Percentiles rank a stretch among this genome's conserved stretches.
These are phyloP conservation scores for Pholiota molesta DNA, from an alignment of 768 basidiomycete genomes.

Conservation along the genomic window DNA sequence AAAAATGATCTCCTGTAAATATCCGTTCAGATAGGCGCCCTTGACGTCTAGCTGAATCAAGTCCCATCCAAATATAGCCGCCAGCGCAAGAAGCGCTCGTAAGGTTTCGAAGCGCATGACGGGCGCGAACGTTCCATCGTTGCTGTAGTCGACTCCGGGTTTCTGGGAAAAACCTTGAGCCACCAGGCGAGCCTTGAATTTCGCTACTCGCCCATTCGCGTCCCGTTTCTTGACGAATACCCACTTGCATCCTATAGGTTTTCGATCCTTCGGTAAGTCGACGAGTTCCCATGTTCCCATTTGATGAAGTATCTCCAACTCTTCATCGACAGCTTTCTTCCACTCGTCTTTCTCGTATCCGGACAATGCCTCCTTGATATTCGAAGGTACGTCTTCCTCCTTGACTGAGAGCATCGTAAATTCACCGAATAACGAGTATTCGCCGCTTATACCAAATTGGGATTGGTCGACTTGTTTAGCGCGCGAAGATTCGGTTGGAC, in stretches of 20 bases:
- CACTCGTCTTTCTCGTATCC: conserved; percentile 17
- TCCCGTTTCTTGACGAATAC: conserved; percentile 38
- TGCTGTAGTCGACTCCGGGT: conserved; percentile 37
- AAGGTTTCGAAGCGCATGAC: conserved; percentile 35
- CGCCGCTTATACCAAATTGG: too few species aligned
- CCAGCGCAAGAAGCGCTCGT: conserved; percentile 33
- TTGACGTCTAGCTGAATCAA: conserved; percentile 45
- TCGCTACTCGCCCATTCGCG: conserved; percentile 30
- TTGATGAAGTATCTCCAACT: conserved; percentile 27
- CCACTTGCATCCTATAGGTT: conserved; percentile 32
- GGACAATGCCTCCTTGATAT: conserved; percentile 8
- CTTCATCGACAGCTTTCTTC: conserved; percentile 27
- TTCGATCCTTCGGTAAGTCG: conserved; percentile 24
- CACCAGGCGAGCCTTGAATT: conserved; percentile 36
- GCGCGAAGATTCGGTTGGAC: too few species aligned
- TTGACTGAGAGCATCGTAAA: too few species aligned
- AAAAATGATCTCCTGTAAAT: conserved; percentile 36
- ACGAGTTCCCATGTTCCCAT: conserved; percentile 32
- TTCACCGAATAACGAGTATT: too few species aligned
- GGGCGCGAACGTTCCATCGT: conserved; percentile 30
- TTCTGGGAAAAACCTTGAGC: conserved; percentile 39
- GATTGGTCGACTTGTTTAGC: too few species aligned
- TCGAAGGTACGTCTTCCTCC: not conserved
- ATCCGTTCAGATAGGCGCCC: conserved; percentile 34
- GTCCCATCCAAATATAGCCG: conserved; percentile 35